Percentiles rank a stretch among this genome's conserved stretches.
phyloP scores from a whole-genome alignment of 345 rosid genomes.

The Sonneratia alba region DNA sequence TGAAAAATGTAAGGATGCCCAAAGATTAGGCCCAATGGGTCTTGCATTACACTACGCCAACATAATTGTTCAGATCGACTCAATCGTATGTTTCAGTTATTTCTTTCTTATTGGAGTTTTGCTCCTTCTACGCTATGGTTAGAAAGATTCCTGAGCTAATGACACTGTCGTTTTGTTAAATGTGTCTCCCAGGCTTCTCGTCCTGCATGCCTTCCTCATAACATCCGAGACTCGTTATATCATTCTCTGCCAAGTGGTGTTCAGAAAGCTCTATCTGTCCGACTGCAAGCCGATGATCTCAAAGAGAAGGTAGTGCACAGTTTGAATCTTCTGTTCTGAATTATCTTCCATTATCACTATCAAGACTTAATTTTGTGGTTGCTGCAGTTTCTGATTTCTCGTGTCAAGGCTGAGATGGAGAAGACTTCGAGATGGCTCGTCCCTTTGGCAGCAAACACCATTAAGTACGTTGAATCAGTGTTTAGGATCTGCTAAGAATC shows the following conservation, averaged over 20 bases:
- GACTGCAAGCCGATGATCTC: slow-evolving; percentile 10
- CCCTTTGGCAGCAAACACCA: slow-evolving; percentile 70
- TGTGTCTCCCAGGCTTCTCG: slow-evolving; percentile 50
- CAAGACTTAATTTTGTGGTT: slow-evolving; percentile 6
- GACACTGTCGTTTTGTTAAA: not conserved
- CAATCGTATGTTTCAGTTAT: slow-evolving; percentile 41
- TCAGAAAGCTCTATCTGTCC: slow-evolving; percentile 54
- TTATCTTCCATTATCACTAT: not conserved
- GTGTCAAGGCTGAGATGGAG: slow-evolving; percentile 76
- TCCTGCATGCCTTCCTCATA: slow-evolving; percentile 58
- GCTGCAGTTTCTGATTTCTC: slow-evolving; percentile 46
- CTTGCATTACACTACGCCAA: slow-evolving; percentile 88
- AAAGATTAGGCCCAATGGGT: slow-evolving; percentile 68
- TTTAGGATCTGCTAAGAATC: not conserved
- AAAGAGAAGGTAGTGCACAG: not conserved
- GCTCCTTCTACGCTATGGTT: not conserved
- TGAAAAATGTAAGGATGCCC: slow-evolving; percentile 16
- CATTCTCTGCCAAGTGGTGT: slow-evolving; percentile 51
- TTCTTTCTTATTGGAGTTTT: not conserved
- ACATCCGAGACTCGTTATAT: slow-evolving; percentile 58
- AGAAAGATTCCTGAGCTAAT: not conserved
- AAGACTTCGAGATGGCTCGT: slow-evolving; percentile 80
- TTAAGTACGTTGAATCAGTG: slow-evolving; percentile 40
- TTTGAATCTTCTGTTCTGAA: not conserved
- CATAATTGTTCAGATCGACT: slow-evolving; percentile 65